Conservation (phyloP, 495 filamentous ascomycete genomes). For the Hamigera avellanea region DNA sequence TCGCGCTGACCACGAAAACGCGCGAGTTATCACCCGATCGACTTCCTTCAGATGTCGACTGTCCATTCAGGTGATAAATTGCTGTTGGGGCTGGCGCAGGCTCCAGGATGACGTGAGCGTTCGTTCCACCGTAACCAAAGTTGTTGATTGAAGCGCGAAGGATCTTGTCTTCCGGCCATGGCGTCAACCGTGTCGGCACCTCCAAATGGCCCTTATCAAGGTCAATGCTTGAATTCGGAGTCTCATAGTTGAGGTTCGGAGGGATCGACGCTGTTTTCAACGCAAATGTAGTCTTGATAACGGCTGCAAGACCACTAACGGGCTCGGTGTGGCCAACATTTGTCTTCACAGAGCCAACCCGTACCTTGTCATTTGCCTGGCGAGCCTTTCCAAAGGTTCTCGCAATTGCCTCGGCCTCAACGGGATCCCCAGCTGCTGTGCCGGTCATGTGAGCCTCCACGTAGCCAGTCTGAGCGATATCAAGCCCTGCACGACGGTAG, state of each 20-base stretch:
- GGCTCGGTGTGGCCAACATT: conserved; percentile 33
- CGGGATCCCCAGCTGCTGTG: conserved; percentile 6
- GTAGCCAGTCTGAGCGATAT: conserved; percentile 8
- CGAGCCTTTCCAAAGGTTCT: neutral
- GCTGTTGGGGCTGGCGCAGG: too few relatives aligned
- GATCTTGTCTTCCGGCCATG: conserved; percentile 1
- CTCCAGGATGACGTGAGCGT: conserved; percentile 9
- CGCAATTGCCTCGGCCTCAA: conserved; percentile 1
- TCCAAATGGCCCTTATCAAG: conserved; percentile 13
- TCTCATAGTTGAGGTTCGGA: conserved; percentile 11
- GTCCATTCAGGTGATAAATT: too few relatives aligned
- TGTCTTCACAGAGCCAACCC: conserved; percentile 32
- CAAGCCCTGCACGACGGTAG: conserved; percentile 16
- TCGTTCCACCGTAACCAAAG: conserved; percentile 16
- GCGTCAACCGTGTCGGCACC: conserved; percentile 2
- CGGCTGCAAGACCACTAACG: conserved; percentile 20
- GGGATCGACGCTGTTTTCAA: conserved; percentile 15
- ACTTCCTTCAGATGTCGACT: too few relatives aligned
- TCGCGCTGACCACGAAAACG: too few relatives aligned
- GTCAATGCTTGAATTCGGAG: conserved; percentile 12
- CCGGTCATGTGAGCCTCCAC: conserved; percentile 34
- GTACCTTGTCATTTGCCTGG: neutral
- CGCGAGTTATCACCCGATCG: too few relatives aligned
- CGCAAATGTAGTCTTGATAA: conserved; percentile 16
- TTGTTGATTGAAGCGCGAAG: conserved; percentile 6